Conservation (phyloP, 805 yeast species). For the Myxozyma kluyveri region DNA sequence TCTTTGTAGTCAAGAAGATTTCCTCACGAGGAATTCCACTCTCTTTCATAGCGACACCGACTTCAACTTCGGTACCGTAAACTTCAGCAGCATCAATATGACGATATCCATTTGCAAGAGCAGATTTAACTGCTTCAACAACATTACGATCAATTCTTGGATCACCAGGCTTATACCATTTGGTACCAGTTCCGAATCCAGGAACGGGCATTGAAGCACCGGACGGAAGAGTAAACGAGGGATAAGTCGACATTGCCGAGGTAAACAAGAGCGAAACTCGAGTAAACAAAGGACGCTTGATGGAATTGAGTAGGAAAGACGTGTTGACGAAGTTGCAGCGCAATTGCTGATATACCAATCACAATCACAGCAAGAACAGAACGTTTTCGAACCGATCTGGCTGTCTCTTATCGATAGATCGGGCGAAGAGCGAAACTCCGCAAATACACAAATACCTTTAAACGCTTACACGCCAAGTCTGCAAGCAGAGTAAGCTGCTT, state of each 20-base stretch:
- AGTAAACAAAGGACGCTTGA: background rate
- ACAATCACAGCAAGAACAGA: slow-evolving; percentile 6
- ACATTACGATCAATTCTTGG: slow-evolving; percentile 28
- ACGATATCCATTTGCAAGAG: slow-evolving; percentile 55
- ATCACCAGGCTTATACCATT: slow-evolving; percentile 31
- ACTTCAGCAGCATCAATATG: slow-evolving; percentile 61
- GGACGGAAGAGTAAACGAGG: slow-evolving; percentile 29
- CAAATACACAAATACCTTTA: too few relatives aligned
- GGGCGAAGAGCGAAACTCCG: too few relatives aligned
- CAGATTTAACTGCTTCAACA: slow-evolving; percentile 43
- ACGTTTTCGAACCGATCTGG: too few relatives aligned
- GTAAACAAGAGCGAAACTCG: background rate
- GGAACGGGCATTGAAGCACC: slow-evolving; percentile 35
- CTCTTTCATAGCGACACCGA: slow-evolving; percentile 50
- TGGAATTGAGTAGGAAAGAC: background rate
- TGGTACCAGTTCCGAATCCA: slow-evolving; percentile 34
- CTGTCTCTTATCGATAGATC: too few relatives aligned
- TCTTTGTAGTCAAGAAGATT: slow-evolving; percentile 45
- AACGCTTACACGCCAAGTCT: too few relatives aligned
- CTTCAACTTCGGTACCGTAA: slow-evolving; percentile 56
- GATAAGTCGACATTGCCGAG: slow-evolving; percentile 11
- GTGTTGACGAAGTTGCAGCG: background rate
- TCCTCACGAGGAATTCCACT: slow-evolving; percentile 54
- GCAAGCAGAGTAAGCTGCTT: too few relatives aligned
- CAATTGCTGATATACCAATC: slow-evolving; percentile 1